A percentile compares a stretch with the other conserved stretches of the same genome.
Evolutionary conservation across 2,329 filamentous ascomycete species (phyloP).

Genomic region (Sarocladium kiliense): DNA sequence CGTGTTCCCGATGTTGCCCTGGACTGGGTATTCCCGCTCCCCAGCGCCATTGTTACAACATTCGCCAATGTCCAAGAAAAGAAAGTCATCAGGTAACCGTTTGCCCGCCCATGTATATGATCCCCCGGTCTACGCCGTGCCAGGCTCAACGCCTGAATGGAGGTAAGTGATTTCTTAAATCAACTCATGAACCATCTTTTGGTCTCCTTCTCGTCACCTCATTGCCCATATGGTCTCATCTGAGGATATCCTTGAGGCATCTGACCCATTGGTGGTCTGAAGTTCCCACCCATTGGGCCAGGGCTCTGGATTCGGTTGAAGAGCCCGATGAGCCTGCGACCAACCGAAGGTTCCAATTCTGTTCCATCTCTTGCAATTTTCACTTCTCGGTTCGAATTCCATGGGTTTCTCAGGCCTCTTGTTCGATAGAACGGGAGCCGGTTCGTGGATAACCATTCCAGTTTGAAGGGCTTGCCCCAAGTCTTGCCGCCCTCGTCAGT

Average conservation of each 20-base stretch:
- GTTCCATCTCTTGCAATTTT: slow-evolving; percentile 96
- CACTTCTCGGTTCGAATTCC: slow-evolving; percentile 92
- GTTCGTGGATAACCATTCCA: slow-evolving; percentile 84
- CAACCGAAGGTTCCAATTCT: slow-evolving; percentile 80
- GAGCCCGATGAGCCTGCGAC: slow-evolving; percentile 69
- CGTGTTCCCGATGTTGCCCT: slow-evolving; percentile 7
- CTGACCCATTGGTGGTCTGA: slow-evolving; percentile 27
- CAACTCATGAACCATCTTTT: no score
- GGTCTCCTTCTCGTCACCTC: no score
- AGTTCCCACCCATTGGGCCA: slow-evolving; percentile 16
- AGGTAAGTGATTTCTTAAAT: background rate
- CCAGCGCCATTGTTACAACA: slow-evolving; percentile 3
- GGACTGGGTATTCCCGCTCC: background rate
- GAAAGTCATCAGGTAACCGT: background rate
- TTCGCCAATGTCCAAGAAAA: slow-evolving; percentile 3
- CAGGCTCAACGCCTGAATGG: background rate
- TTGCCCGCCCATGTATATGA: background rate
- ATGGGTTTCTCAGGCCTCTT: slow-evolving; percentile 80
- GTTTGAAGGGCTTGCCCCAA: slow-evolving; percentile 86
- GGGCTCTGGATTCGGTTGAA: slow-evolving; percentile 54
- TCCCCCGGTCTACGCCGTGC: background rate
- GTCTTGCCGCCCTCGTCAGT: slow-evolving; percentile 53
- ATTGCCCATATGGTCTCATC: slow-evolving; percentile 29
- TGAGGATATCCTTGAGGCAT: slow-evolving; percentile 31
- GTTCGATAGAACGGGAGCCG: slow-evolving; percentile 86